Evolutionary conservation across 371 early-diverging fungal species (phyloP), one percentile per base, ranked within the genome.

Genomic region (Apophysomyces variabilis): DNA sequence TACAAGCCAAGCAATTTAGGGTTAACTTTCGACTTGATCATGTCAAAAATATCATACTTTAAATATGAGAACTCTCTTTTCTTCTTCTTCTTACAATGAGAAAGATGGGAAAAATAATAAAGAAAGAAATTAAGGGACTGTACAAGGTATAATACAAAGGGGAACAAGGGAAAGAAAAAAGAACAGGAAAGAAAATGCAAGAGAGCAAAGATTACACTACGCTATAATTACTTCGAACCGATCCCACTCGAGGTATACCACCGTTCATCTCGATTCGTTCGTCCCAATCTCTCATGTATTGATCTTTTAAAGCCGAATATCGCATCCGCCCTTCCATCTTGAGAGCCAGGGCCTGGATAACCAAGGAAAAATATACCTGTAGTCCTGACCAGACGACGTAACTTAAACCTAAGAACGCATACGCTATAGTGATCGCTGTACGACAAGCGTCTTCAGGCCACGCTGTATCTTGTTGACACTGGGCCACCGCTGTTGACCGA

Each of bases 311-410:
- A n/a, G 38, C 60, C 39, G 60, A 59, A 58, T 65, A 65, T 7
- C 65, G 43, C 38, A 59, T 41, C 12, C 65, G 58, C 3, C 65
- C 60, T 38, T 65, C 59, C 16, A 32, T 65, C 32, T 59, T 58
- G 11, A 65, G 38, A 4, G 60, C 39, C 18, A 44, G 59, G 14
- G 59, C 65, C 38, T 65, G 65, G 11, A 65, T 36, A 5, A 65
- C 65, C 37, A 65, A 60, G 14, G 59, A 58, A 65, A 65, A 65
- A 38, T 65, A 65, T 11, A 65, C 36, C 37, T 65, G 65, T 13
- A 50, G 7, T 21, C 44, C 47, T 9, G 58, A 58, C 65, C 65
- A 65, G 13, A 47, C 50, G 9, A 60, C 65, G 59, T 47, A 65
- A 12, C 41, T 37, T 38, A 59, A 14, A n/a, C 65, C 65, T 4